These are phyloP conservation scores for Hortaea werneckii DNA, from an alignment of 2,329 filamentous ascomycete genomes.

Conservation along the genomic window DNA sequence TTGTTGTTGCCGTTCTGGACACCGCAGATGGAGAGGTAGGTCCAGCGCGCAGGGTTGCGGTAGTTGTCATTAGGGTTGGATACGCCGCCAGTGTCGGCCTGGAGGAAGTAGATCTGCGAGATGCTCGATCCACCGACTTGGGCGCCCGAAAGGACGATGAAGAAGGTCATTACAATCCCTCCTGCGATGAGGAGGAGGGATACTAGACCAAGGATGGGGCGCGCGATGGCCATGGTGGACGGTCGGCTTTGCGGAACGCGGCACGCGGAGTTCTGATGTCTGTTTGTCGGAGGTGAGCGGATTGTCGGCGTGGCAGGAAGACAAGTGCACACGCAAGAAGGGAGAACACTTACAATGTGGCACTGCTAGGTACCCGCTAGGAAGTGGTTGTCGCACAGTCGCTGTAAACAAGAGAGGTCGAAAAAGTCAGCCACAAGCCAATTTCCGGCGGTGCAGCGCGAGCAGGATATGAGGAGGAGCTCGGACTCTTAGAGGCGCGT, in stretches of 20 bases:
- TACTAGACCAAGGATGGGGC: slow-evolving; percentile 44
- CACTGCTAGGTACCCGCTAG: too few relatives aligned
- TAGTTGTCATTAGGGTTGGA: slow-evolving; percentile 48
- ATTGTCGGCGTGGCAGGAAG: too few relatives aligned
- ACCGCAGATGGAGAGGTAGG: slow-evolving; percentile 77
- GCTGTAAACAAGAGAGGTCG: too few relatives aligned
- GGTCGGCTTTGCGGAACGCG: too few relatives aligned
- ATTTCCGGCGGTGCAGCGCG: too few relatives aligned
- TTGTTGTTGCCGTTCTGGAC: slow-evolving; percentile 42
- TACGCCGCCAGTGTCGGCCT: slow-evolving; percentile 66
- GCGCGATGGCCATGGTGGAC: slow-evolving; percentile 27
- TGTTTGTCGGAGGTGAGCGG: not conserved
- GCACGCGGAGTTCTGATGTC: not conserved
- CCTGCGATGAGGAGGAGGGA: slow-evolving; percentile 54
- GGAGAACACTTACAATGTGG: too few relatives aligned
- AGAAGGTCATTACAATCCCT: slow-evolving; percentile 53
- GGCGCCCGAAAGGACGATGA: slow-evolving; percentile 52
- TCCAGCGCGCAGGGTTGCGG: slow-evolving; percentile 64
- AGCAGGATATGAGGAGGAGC: too few relatives aligned
- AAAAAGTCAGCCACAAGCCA: too few relatives aligned
- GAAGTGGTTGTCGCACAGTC: too few relatives aligned
- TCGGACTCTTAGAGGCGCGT: too few relatives aligned
- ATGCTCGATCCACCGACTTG: slow-evolving; percentile 47
- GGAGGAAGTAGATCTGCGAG: slow-evolving; percentile 74
- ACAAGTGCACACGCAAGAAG: too few relatives aligned